These are phyloP conservation scores for Houttuynia cordata DNA, from an alignment of 164 flowering plant genomes.

Conservation along the genomic window DNA sequence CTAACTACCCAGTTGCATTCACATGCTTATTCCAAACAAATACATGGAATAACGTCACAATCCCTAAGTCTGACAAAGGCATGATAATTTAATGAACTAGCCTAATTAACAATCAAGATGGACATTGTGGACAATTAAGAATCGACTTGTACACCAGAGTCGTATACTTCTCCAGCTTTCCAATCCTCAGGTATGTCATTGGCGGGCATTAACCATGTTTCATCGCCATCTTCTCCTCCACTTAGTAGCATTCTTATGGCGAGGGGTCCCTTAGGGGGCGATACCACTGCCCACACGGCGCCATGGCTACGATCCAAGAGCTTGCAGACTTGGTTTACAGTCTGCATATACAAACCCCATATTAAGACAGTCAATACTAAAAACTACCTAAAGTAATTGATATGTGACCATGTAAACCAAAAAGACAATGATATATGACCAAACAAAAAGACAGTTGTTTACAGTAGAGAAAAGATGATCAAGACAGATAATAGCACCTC, in stretches of 20 bases:
- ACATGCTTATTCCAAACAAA: no score
- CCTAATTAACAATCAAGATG: background rate
- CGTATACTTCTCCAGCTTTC: conserved; percentile 69
- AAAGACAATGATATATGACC: background rate
- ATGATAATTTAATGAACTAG: no score
- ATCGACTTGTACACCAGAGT: conserved; percentile 71
- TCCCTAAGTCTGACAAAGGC: background rate
- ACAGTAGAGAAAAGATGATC: background rate
- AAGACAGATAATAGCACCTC: conserved; percentile 36
- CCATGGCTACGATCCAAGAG: conserved; percentile 67
- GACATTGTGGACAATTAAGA: background rate
- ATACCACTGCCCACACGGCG: conserved; percentile 55
- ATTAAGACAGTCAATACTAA: background rate
- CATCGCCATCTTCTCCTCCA: conserved; percentile 55
- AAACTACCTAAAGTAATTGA: background rate
- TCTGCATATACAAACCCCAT: conserved; percentile 25
- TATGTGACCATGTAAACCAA: background rate
- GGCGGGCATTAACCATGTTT: conserved; percentile 58
- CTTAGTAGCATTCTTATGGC: conserved; percentile 66
- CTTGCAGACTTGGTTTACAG: conserved; percentile 55
- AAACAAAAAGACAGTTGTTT: no score
- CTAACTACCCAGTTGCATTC: no score
- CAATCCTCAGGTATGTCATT: conserved; percentile 57
- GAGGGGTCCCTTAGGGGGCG: conserved; percentile 68
- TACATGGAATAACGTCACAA: no score